These are phyloP conservation scores for Letharia columbiana DNA, from an alignment of 495 filamentous ascomycete genomes.

Conservation along the genomic window DNA sequence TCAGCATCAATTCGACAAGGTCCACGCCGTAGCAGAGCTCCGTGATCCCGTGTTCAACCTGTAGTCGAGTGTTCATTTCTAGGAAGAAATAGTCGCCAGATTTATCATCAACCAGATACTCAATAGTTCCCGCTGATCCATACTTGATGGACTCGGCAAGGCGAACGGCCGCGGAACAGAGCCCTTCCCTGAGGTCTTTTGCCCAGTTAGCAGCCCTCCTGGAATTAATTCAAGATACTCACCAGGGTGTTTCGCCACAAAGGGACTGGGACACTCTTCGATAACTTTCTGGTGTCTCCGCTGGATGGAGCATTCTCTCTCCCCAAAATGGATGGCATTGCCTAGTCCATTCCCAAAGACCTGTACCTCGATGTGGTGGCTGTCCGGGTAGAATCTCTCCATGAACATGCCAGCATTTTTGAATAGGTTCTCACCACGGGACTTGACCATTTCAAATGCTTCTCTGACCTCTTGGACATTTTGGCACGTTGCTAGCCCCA, in stretches of 20 bases:
- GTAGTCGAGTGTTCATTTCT: conserved; percentile 60
- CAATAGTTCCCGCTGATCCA: conserved; percentile 51
- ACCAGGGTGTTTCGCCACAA: conserved; percentile 37
- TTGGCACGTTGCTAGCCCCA: conserved; percentile 42
- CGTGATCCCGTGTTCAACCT: conserved; percentile 61
- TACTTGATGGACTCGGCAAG: conserved; percentile 49
- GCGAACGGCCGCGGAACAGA: conserved; percentile 44
- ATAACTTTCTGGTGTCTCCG: conserved; percentile 51
- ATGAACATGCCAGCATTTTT: conserved; percentile 42
- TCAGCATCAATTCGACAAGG: conserved; percentile 48
- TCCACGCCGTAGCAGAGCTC: conserved; percentile 53
- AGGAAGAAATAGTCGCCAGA: conserved; percentile 55
- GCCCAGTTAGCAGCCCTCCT: conserved; percentile 7
- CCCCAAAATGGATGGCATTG: conserved; percentile 36
- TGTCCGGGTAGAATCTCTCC: conserved; percentile 37
- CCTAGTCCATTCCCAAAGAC: conserved; percentile 40
- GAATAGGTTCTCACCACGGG: conserved; percentile 35
- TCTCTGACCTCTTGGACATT: conserved; percentile 33
- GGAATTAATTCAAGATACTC: conserved; percentile 2
- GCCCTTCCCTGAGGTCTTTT: conserved; percentile 36
- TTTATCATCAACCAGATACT: conserved; percentile 55
- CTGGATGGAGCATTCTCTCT: conserved; percentile 42
- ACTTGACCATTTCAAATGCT: conserved; percentile 32
- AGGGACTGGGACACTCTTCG: conserved; percentile 44
- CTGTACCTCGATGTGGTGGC: conserved; percentile 42